These are phyloP conservation scores for Euryodendron excelsum DNA, from an alignment of 148 eudicot genomes.

Conservation along the genomic window DNA sequence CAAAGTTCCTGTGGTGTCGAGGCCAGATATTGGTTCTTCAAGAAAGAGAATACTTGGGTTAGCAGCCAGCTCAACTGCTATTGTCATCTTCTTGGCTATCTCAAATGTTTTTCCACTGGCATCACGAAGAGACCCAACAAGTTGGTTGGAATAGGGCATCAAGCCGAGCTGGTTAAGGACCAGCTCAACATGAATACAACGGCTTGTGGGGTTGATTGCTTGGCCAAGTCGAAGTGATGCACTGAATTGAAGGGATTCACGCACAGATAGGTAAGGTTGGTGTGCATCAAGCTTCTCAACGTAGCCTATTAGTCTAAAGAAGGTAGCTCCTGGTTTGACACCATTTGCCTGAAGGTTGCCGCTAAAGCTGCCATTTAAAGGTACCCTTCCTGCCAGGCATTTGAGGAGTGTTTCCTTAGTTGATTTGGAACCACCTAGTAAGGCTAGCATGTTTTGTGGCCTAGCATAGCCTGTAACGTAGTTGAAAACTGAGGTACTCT, in stretches of 20 bases:
- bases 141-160: constrained; percentile 10
- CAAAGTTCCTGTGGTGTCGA: background rate
- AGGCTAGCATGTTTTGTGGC: constrained; percentile 10
- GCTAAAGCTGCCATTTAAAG: constrained; percentile 3
- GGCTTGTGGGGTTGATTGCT: background rate
- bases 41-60: constrained; percentile 13
- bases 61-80: constrained; percentile 15
- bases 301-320: constrained; percentile 9
- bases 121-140: constrained; percentile 7
- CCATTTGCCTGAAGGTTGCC: constrained; percentile 12
- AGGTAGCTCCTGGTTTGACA: constrained; percentile 3
- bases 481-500: background rate
- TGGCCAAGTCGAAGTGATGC: constrained; percentile 13
- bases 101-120: constrained; percentile 1
- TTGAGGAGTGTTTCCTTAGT: constrained; percentile 6
- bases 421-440: constrained; percentile 12
- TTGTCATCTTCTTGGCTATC: constrained; percentile 11
- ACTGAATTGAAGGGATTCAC: constrained; percentile 17
- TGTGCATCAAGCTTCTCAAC: constrained; percentile 11
- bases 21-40: constrained; percentile 10
- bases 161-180: constrained; percentile 6
- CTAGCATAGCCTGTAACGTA: constrained; percentile 8
- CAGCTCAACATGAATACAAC: constrained; percentile 8
- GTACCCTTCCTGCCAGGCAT: constrained; percentile 14
- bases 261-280: constrained; percentile 11